phyloP scores from a whole-genome alignment of 2,329 filamentous ascomycete species.

The Colletotrichum zoysiae region DNA sequence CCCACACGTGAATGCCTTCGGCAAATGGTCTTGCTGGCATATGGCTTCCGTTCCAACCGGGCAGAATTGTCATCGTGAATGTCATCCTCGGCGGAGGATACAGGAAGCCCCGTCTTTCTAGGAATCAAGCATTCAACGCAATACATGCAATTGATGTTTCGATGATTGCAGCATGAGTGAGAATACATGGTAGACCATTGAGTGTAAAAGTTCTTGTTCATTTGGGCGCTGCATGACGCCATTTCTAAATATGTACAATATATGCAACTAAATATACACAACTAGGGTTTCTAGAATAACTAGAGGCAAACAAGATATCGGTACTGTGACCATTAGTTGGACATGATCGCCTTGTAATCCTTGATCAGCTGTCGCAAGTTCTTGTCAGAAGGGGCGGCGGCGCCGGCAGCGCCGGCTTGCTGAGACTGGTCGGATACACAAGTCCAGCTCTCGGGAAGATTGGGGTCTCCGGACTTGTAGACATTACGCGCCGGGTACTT shows the following conservation, averaged over 20 bases:
- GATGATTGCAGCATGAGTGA: no score
- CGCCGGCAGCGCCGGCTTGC: background rate
- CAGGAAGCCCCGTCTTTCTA: constrained; percentile 8
- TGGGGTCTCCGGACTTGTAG: constrained; percentile 44
- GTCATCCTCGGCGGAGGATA: constrained; percentile 20
- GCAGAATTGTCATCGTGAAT: background rate
- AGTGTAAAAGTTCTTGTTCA: background rate
- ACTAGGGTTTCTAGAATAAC: background rate
- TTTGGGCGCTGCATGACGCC: background rate
- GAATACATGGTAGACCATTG: no score
- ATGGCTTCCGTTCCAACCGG: no score
- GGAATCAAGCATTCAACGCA: background rate
- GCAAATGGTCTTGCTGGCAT: background rate
- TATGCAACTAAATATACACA: background rate
- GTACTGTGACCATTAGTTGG: background rate
- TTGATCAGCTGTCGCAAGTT: background rate
- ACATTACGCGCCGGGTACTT: constrained; percentile 51
- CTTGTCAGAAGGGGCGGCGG: background rate
- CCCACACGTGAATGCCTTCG: background rate
- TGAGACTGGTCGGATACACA: constrained; percentile 13
- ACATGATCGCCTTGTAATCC: background rate
- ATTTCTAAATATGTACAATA: background rate
- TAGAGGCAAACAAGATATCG: background rate
- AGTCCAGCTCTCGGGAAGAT: constrained; percentile 41
- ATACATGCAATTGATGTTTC: no score